Base-by-base conservation (phyloP, 495 filamentous ascomycete genomes). In the Penicillium tannophilum region DNA sequence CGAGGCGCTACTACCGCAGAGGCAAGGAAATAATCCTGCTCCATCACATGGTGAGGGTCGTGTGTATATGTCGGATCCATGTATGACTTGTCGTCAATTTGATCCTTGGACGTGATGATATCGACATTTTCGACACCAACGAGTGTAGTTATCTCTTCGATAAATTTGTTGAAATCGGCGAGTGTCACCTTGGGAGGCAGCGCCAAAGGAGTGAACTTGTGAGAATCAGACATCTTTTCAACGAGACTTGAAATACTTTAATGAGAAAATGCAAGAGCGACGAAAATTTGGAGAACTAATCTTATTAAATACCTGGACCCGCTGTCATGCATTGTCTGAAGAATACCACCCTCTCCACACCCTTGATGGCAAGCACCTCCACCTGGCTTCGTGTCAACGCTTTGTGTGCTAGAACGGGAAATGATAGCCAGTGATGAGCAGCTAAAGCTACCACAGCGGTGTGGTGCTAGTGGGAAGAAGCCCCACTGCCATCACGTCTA, bases 21-120 rank as follows among this genome's bases (percentile, higher is more conserved):
- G 3, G 74, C 73, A 10, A 85, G 75, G 14, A 83, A 64, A 51
- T 83, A 75, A 46, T 83, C 81, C 33, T 83, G 72, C 36, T 82
- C 76, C 42, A 82, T 54, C 26, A 85, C 65, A 48, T 80, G 70
- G 67, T 78, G 80, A 57, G 79, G 70, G 64, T 84, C 82, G 66
- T 86, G 82, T 3, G 80, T 81, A 54, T 83, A 75, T 66, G 50
- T 19, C 7, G 19, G 57, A 10, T 60, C 45, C 26, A 59, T 43
- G 28, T 59, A 59, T 10, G 31, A 20, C 44, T 39, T 17, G 17
- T 59, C 30, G 26, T 59, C 36, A 20, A 59, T 36, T 36, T 59
- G 49, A 17, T 59, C 56, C 17, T 43, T 41, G 12, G 16, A 14
- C 16, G 48, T 26, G 6, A 59, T 24, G 6, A 59, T 30, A 5